Percentiles rank a stretch among this genome's conserved stretches.
Conservation (phyloP, 139 green algal genomes). For the Spirogloea muscicola region DNA sequence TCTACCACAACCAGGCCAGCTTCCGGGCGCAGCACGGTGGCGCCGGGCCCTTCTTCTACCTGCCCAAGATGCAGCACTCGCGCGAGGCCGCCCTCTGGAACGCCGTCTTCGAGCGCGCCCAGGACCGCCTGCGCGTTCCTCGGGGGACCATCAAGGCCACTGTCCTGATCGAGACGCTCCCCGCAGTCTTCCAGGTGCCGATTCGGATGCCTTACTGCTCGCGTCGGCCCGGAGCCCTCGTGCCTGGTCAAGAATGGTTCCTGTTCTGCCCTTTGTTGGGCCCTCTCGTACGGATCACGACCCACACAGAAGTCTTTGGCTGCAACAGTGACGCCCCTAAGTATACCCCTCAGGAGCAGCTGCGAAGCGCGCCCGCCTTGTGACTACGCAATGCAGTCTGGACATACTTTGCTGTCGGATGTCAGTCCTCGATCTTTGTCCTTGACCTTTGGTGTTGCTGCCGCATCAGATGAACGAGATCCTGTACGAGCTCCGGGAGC, state of each 20-base stretch:
- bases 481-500: constrained; percentile 79
- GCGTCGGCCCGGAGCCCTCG: no score
- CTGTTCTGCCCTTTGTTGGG: no score
- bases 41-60: constrained; percentile 81
- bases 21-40: constrained; percentile 42
- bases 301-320: no score
- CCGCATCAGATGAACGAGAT: constrained; percentile 96
- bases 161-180: constrained; percentile 83
- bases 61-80: constrained; percentile 88
- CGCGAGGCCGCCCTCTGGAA: constrained; percentile 66
- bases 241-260: no score
- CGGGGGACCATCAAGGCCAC: constrained; percentile 76
- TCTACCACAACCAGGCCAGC: constrained; percentile 72
- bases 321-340: no score
- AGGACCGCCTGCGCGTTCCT: constrained; percentile 64
- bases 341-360: no score
- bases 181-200: constrained; percentile 69
- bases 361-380: no score
- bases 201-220: no score
- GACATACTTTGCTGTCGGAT: neutral
- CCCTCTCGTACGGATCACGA: no score
- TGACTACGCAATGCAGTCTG: no score
- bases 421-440: neutral
- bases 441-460: constrained; percentile 8
- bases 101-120: constrained; percentile 45